These are phyloP conservation scores for Pleurotus cornucopiae DNA, from an alignment of 768 basidiomycete genomes.

Conservation along the genomic window DNA sequence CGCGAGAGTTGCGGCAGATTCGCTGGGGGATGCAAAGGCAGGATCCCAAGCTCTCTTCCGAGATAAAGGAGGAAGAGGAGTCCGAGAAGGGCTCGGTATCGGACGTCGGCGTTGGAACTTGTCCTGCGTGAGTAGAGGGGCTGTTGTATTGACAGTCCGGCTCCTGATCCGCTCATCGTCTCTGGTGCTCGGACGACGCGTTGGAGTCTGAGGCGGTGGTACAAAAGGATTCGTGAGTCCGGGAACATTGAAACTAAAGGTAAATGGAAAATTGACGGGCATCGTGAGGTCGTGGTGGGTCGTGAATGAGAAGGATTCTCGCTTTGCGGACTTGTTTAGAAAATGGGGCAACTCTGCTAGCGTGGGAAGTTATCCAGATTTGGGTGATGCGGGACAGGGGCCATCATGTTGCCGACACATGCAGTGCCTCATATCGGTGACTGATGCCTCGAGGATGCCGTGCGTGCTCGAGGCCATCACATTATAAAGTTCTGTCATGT, in stretches of 20 bases:
- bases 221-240: slow-evolving; percentile 64
- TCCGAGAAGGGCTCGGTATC: slow-evolving; percentile 29
- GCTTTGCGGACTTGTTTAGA: not conserved
- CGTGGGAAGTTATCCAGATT: not conserved
- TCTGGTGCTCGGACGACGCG: not conserved
- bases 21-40: slow-evolving; percentile 49
- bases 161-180: slow-evolving; percentile 16
- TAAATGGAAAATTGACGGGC: slow-evolving; percentile 52
- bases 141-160: slow-evolving; percentile 21
- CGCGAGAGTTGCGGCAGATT: slow-evolving; percentile 44
- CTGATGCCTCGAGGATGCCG: too few relatives aligned
- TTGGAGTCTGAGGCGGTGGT: slow-evolving; percentile 12
- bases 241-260: slow-evolving; percentile 63
- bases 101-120: slow-evolving; percentile 18
- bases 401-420: not conserved
- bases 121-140: slow-evolving; percentile 17
- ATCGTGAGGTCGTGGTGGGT: slow-evolving; percentile 6
- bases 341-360: not conserved
- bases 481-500: too few relatives aligned
- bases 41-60: slow-evolving; percentile 77
- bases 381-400: not conserved
- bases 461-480: too few relatives aligned
- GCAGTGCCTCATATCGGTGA: too few relatives aligned
- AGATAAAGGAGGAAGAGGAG: slow-evolving; percentile 33
- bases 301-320: not conserved